Evolutionary conservation across 148 eudicot genomes (phyloP).

Genomic region (Rhododendron molle): DNA sequence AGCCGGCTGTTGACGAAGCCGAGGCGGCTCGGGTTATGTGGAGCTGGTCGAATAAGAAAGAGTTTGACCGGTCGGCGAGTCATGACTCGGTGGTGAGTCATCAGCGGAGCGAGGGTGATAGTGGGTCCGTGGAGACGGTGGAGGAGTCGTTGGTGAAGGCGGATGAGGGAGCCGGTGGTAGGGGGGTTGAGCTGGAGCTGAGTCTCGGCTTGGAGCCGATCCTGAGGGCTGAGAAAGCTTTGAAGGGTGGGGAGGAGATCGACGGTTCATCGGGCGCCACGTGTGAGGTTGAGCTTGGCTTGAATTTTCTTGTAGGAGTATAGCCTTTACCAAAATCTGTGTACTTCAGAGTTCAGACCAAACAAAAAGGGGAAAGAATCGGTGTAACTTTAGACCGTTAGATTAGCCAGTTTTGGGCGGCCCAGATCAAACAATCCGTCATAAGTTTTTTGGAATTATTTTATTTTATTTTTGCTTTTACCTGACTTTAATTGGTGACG

Average conservation of each 20-base stretch:
- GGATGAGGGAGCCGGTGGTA: neutral
- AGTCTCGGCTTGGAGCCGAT: constrained; percentile 20
- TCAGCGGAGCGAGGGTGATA: constrained; percentile 11
- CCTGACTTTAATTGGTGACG: neutral
- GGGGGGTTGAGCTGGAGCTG: constrained; percentile 20
- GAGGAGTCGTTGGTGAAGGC: constrained; percentile 17
- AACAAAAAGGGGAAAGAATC: neutral
- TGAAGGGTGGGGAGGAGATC: neutral
- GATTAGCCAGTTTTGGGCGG: neutral
- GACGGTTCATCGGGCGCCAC: neutral
- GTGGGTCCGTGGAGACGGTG: constrained; percentile 36
- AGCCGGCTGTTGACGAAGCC: neutral
- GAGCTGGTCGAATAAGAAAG: constrained; percentile 14
- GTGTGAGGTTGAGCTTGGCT: constrained; percentile 1
- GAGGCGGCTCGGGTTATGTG: constrained; percentile 13
- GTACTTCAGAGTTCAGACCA: neutral
- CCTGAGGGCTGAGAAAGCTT: neutral
- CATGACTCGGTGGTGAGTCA: constrained; percentile 38
- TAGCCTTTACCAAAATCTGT: neutral
- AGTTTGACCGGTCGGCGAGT: constrained; percentile 37
- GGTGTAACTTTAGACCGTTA: neutral
- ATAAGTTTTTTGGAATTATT: neutral
- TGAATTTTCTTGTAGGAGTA: neutral
- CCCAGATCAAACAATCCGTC: neutral
- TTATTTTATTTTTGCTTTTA: neutral